Evolutionary conservation across 805 yeast genomes (phyloP), one percentile per base, ranked within the genome.

Genomic region (Hanseniaspora lindneri): DNA sequence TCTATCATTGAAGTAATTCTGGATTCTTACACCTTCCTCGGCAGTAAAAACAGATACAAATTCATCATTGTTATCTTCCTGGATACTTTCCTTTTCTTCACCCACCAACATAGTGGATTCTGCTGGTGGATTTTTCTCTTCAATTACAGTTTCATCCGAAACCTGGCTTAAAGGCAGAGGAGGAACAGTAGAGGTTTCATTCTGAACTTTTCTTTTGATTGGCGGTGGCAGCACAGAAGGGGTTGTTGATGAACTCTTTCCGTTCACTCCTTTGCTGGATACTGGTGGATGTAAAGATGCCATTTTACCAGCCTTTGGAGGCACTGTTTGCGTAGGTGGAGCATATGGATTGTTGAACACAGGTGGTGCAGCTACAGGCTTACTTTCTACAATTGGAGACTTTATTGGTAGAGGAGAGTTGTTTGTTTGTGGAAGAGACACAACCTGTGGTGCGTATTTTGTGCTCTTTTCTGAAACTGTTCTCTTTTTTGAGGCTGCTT

Each of bases 1-100:
- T 55, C 77, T 77, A 4, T 65, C 60, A 13, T 69, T 66, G 48
- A 92, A 71, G 11, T 68, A 68, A n/a, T 73, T 69, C 56, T 67
- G 77, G 39, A 92, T 76, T 16, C 80, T 79, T 56, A 65, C 58
- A 8, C 79, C 72, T 9, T 68, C 71, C 24, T 39, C 43, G 13
- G 68, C 74, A 2, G 87, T 76, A 52, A 83, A 78, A 55, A 78
- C 87, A 47, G 28, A 47, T 17, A 10, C 23, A 3, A 28, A 13
- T 36, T 29, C 40, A 14, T 50, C 35, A 50, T 32, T 47, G 11
- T 19, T 7, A 6, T 43, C 17, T 28, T 29, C 48, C n/a, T 50
- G 32, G 10, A 28, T 9, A 28, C 16, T 19, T n/a, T 37, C 28
- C 13, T 42, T 42, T 17, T 42, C 47, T 42, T 42, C 41, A 14